Evolutionary conservation across 352 stramenopile species (phyloP), one percentile per base, ranked within the genome.

Genomic region (Globisporangium acanthophoron): DNA sequence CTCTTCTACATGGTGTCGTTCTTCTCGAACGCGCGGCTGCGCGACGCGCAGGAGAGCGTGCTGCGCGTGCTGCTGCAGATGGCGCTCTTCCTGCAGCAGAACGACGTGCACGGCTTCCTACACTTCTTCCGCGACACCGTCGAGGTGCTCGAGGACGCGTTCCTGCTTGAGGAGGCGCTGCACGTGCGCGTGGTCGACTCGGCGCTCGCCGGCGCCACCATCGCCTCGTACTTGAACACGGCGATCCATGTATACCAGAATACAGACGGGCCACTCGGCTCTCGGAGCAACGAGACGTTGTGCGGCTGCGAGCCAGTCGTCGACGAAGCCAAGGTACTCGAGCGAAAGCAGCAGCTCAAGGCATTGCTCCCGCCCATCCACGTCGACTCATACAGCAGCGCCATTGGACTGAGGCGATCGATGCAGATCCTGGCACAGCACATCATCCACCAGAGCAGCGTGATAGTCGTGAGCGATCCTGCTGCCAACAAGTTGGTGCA

Each of bases 1-100:
- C 60, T 88, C 27, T 83, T 90, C 41, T 87, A 88, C 48, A 83
- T 90, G 75, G 53, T 90, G 8, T 82, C 75, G 13, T 90, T 90
- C 44, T 88, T 78, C 52, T 79, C 70, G 3, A 86, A 79, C 29
- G 52, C 67, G 18, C 59, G 39, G 29, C 62, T 87, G 4, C 54
- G 47, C 15, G 55, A 70, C 8, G 66, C 75, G 1, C 78, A 88
- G 40, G 39, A 56, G 51, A 76, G 73, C 40, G 75, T 90, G 0
- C 40, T 80, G 37, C 54, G 64, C 20, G 77, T 85, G 35, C 72
- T 70, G 49, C 59, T 86, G 20, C 66, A 78, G 47, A 80, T 88
- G 74, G 63, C 74, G 51, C 54, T 71, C n/a, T 77, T 88, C 41
- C 48, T 88, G 39, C 66, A 85, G 47, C 58, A 65, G 43, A 78